Base-by-base conservation (phyloP, 257 asterid species). In the Gentiana straminea region DNA sequence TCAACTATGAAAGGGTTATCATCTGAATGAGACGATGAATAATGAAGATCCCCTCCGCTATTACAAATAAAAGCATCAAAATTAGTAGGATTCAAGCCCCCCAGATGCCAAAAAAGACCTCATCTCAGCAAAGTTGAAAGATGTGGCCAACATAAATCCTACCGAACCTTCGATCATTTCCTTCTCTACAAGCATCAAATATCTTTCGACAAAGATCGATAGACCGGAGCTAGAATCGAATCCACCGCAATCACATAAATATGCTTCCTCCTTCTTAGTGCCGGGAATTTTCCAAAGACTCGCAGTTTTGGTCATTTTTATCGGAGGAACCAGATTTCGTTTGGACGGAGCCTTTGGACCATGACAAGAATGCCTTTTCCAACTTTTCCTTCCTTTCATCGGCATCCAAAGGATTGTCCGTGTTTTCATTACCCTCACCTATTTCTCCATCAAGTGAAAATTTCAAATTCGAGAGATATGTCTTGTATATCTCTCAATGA, bases 11-110 rank as follows among this genome's bases (percentile, higher is more conserved):
- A 88, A 4, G 94, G 86, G 76, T 83, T 82, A 58, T 83, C 84
- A 62, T 86, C 97, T 38, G 94, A 72, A 59, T 79, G 77, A 35
- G 65, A 61, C 52, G 97, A 80, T 7, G 99, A 92, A 63, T 92
- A 88, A 66, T 83, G 88, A 64, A 92, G 95, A 74, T 92, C 99
- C 55, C 97, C 99, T 13, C 99, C 99, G 60, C 97, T 92, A 46
- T 92, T 92, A 82, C 95, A 88, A 65, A 92, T 79, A 70, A 83
- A 88, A 51, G 97, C 99, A 75, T 92, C 99, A 71, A 92, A 92
- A 64, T 85, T 84, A 12, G 79, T 77, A 35, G 89, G 81, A 49
- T 68, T 83, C 77, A 92, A 60, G 61, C 84, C 84, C 78, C 24
- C 75, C 94, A 1, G 89, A 80, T 58, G 53, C 70, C 77, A 88